Evolutionary conservation across 1,284 basidiomycete genomes (phyloP).

Genomic region (Cutaneotrichosporon mucoides): DNA sequence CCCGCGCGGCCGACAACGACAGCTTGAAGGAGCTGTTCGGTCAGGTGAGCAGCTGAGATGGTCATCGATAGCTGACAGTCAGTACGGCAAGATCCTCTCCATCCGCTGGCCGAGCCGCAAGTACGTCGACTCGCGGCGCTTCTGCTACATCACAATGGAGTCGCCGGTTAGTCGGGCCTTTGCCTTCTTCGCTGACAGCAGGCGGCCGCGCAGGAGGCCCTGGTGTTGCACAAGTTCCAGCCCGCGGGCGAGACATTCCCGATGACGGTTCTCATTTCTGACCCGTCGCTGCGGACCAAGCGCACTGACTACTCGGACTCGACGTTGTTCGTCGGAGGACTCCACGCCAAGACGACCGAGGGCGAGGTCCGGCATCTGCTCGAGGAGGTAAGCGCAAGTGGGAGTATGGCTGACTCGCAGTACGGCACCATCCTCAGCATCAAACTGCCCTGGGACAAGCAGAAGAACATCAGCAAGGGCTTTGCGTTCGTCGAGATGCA

Average conservation of each 20-base stretch:
- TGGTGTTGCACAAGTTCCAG: constrained; percentile 71
- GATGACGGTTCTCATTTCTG: constrained; percentile 80
- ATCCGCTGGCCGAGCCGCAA: constrained; percentile 98
- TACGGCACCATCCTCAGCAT: constrained; percentile 77
- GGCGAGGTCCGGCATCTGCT: constrained; percentile 70
- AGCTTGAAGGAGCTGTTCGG: constrained; percentile 71
- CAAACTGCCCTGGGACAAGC: constrained; percentile 68
- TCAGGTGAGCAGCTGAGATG: constrained; percentile 55
- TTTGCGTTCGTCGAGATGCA: constrained; percentile 89
- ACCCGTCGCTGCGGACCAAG: constrained; percentile 81
- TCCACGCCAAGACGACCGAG: constrained; percentile 62
- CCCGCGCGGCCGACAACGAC: constrained; percentile 74
- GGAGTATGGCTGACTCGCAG: constrained; percentile 47
- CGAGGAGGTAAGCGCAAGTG: constrained; percentile 61
- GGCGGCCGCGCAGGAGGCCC: constrained; percentile 69
- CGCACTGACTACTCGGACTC: constrained; percentile 80
- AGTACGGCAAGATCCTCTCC: constrained; percentile 89
- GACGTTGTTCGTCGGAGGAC: constrained; percentile 79
- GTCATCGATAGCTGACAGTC: constrained; percentile 3
- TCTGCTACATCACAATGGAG: constrained; percentile 91
- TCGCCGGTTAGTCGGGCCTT: constrained; percentile 60
- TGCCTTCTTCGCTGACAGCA: constrained; percentile 34
- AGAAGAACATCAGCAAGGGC: constrained; percentile 66
- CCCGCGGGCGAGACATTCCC: constrained; percentile 59
- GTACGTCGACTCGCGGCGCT: constrained; percentile 81